A percentile compares a stretch with the other conserved stretches of the same genome.
These are phyloP conservation scores for Leccinum pachyderme DNA, from an alignment of 1,284 basidiomycete species.

Conservation along the genomic window DNA sequence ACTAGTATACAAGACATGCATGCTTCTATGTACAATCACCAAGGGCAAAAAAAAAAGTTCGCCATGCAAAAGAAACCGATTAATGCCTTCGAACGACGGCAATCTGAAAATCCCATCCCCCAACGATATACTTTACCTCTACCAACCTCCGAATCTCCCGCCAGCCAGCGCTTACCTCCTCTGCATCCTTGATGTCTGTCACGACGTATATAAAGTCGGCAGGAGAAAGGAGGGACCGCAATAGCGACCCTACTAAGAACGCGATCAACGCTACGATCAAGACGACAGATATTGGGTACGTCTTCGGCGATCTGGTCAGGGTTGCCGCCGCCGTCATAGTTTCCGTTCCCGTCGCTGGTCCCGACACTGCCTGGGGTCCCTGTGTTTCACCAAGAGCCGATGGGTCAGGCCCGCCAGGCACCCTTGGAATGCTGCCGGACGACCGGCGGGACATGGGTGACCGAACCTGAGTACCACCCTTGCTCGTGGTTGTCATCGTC, in stretches of 20 bases:
- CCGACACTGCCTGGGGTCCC: neutral
- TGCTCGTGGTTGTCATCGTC: slow-evolving; percentile 22
- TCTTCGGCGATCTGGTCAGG: slow-evolving; percentile 3
- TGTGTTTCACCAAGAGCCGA: slow-evolving; percentile 14
- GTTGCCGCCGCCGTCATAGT: neutral
- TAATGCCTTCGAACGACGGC: slow-evolving; percentile 74
- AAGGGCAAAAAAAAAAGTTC: neutral
- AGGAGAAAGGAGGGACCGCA: slow-evolving; percentile 83
- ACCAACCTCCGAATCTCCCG: slow-evolving; percentile 78
- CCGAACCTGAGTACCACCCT: slow-evolving; percentile 6
- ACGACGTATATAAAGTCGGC: slow-evolving; percentile 90
- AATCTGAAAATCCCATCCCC: slow-evolving; percentile 81
- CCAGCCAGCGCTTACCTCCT: slow-evolving; percentile 61
- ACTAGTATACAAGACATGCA: slow-evolving; percentile 11
- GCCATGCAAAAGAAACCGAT: slow-evolving; percentile 2
- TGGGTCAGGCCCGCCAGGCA: slow-evolving; percentile 22
- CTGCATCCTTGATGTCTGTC: slow-evolving; percentile 51
- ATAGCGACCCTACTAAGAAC: slow-evolving; percentile 87
- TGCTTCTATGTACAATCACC: slow-evolving; percentile 4
- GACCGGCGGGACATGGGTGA: slow-evolving; percentile 28
- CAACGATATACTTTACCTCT: slow-evolving; percentile 74
- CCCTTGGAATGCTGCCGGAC: slow-evolving; percentile 17
- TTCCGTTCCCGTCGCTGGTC: neutral
- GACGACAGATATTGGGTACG: slow-evolving; percentile 58
- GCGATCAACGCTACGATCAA: slow-evolving; percentile 83